These are phyloP conservation scores for Camelina laxa DNA, from an alignment of 345 rosid species.

Conservation along the genomic window DNA sequence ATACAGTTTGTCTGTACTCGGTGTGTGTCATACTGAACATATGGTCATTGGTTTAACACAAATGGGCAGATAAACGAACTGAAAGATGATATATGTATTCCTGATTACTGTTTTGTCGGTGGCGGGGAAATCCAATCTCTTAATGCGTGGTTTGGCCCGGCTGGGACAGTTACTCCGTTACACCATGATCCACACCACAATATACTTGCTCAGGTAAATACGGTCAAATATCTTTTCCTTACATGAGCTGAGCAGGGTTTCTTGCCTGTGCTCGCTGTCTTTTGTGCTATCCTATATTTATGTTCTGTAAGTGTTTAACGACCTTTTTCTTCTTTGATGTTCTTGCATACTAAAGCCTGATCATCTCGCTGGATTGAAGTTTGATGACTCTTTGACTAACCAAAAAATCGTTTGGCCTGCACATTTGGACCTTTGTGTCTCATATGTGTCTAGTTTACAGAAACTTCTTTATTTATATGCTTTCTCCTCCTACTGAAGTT, in stretches of 20 bases:
- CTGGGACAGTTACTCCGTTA: constrained; percentile 92
- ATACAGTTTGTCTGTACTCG: not conserved
- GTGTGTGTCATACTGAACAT: constrained; percentile 27
- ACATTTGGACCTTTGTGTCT: not conserved
- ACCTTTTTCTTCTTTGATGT: constrained; percentile 38
- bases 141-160: constrained; percentile 99
- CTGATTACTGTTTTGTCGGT: constrained; percentile 92
- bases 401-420: constrained; percentile 36
- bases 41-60: constrained; percentile 25
- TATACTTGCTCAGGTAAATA: constrained; percentile 83
- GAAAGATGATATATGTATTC: constrained; percentile 77
- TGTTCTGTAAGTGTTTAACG: constrained; percentile 22
- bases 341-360: constrained; percentile 35
- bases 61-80: constrained; percentile 79
- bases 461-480: not conserved
- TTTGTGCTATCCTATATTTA: not conserved
- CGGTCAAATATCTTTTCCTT: constrained; percentile 3
- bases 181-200: constrained; percentile 99
- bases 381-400: constrained; percentile 46
- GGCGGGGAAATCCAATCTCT: constrained; percentile 90
- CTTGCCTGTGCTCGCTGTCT: constrained; percentile 9
- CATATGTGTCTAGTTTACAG: not conserved
- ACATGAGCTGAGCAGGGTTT: constrained; percentile 21
- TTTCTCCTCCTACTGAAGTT: constrained; percentile 19
- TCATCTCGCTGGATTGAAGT: constrained; percentile 40